Evolutionary conservation across 2,329 filamentous ascomycete genomes (phyloP), one percentile per base, ranked within the genome.

Genomic region (Cladophialophora immunda): DNA sequence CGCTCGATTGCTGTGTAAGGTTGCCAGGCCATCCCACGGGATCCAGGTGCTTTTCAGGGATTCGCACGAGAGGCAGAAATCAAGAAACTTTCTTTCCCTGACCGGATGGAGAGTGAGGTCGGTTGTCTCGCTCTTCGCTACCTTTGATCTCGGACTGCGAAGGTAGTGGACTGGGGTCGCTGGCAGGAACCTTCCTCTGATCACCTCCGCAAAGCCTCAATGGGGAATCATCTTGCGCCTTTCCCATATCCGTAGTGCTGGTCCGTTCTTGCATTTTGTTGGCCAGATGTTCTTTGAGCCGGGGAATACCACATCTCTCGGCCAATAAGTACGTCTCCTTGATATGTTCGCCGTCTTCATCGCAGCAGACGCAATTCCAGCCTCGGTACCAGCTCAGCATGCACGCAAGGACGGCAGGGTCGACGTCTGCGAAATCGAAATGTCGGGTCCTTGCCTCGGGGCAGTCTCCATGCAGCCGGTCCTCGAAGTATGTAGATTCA

Each of bases 321-420:
- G 54, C 47, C 8, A 65, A 27, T 6, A 34, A 32, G n/a, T n/a
- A 34, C 13, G 62, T 27, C 4, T 45, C 34, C 9, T 38, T 32
- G 13, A 60, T 29, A 30, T 65, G 62, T 47, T 25, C 9, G 22
- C 30, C 7, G 27, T 60, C 56, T 5, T 27, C 15, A 13, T 45
- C 25, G 50, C 62, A 65, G 29, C 5, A 65, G 32, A 50, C 27
- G 19, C 62, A 60, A 1, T 32, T 22, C 62, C 56, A 60, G 7
- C 62, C 62, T 8, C 57, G 57, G 27, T 45, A 60, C 62, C 56
- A 65, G 50, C 36, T 32, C 19, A 59, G 56, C 62, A 65, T 55
- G 29, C 62, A 65, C 17, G 47, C 62, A 11, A 60, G 41, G 30
- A 54, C 38, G 47, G 50, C n/a, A 34, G 57, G 50, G 11, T 60